Evolutionary conservation across 768 basidiomycete species (phyloP), one percentile per base, ranked within the genome.

Genomic region (Kwoniella pini): DNA sequence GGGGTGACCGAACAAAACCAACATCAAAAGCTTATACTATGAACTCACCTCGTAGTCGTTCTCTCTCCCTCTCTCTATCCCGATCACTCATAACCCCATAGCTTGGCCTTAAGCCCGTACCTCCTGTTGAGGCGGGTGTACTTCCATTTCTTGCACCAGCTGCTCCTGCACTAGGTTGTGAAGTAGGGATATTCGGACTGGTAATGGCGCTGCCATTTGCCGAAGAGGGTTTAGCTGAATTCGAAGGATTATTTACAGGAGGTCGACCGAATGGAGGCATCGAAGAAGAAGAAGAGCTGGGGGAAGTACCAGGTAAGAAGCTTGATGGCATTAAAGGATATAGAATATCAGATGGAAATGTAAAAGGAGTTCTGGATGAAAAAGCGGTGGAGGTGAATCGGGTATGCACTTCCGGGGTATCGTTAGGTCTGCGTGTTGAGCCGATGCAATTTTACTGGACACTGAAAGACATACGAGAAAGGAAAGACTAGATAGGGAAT

Each of bases 21-120:
- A 21, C 7, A 13, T 22, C 19, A 27, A 11, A 33, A 19, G 4
- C 49, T 51, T 4, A 40, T 33, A 60, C 58, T n/a, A n/a, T n/a
- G n/a, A n/a, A n/a, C n/a, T 53, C 51, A 60, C 58, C 62, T 57
- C 44, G 50, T 26, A 54, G 31, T 31, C 57, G 31, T 40, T 63
- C 62, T 27, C 55, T 52, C 13, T 63, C 62, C 19, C 50, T 21
- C 24, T 63, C 55, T 31, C 54, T 44, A 13, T 58, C 46, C 27
- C 45, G 56, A 38, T 45, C 53, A 28, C 55, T 45, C 54, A 58
- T 51, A 9, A 33, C 36, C 15, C 51, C 40, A 57, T 56, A 62
- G 44, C 60, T 50, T 11, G 45, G 60, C 22, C 54, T 45, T 31
- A 64, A 17, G 21, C 54, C 54, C 26, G 30, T 63, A 28, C 62